Conservation (phyloP, 2,329 filamentous ascomycete genomes). For the Aspergillus sp. region DNA sequence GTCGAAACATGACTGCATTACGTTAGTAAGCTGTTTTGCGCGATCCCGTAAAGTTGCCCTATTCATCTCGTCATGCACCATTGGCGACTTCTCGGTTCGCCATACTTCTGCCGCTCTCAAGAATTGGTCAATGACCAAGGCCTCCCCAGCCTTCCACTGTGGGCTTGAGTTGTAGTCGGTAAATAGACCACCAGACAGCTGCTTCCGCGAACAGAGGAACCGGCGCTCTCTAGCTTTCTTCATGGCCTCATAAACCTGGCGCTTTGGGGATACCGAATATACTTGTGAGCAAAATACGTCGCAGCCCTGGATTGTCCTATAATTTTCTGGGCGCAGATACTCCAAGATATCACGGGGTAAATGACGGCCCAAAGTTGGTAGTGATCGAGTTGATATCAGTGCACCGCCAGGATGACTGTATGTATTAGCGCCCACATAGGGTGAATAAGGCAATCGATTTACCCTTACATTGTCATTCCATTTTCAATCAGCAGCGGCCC, state of each 20-base stretch:
- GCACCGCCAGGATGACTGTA: constrained; percentile 11
- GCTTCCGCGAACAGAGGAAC: constrained; percentile 15
- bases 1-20: constrained; percentile 2
- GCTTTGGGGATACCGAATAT: constrained; percentile 9
- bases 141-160: not conserved
- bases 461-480: constrained; percentile 12
- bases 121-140: not conserved
- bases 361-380: constrained; percentile 9
- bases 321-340: constrained; percentile 8
- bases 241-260: constrained; percentile 6
- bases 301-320: constrained; percentile 8
- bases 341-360: constrained; percentile 10
- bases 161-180: constrained; percentile 1
- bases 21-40: not conserved
- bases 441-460: not conserved
- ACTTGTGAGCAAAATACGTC: constrained; percentile 10
- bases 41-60: not conserved
- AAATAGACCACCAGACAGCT: constrained; percentile 12
- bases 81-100: not conserved
- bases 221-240: constrained; percentile 6
- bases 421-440: not conserved
- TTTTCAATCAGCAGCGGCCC: constrained; percentile 14
- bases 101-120: not conserved
- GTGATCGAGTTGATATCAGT: constrained; percentile 11
- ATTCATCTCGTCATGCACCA: not conserved